phyloP scores from a whole-genome alignment of 768 basidiomycete genomes.

The Hygrophoropsis aurantiaca region DNA sequence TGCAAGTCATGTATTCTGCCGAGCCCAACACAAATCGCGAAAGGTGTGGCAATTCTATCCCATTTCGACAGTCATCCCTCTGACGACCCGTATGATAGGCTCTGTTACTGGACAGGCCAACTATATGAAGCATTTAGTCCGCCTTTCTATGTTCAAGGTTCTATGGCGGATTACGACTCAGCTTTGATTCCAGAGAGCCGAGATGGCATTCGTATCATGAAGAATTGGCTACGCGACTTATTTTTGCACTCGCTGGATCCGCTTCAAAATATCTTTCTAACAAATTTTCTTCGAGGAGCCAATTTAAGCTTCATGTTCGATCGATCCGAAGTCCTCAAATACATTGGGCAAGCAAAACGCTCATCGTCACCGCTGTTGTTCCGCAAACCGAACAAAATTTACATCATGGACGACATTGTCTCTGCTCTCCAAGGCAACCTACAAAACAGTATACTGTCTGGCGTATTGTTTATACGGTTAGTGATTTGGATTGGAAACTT shows the following conservation, averaged over 20 bases:
- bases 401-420: slow-evolving; percentile 34
- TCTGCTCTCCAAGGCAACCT: slow-evolving; percentile 25
- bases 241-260: slow-evolving; percentile 34
- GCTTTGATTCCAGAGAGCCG: slow-evolving; percentile 39
- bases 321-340: slow-evolving; percentile 26
- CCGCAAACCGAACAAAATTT: slow-evolving; percentile 13
- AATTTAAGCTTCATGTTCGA: slow-evolving; percentile 42
- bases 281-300: slow-evolving; percentile 36
- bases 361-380: slow-evolving; percentile 10
- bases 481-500: slow-evolving; percentile 15
- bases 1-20: slow-evolving; percentile 30
- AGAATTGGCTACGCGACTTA: slow-evolving; percentile 45
- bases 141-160: slow-evolving; percentile 45
- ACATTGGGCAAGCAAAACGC: slow-evolving; percentile 35
- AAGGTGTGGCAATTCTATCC: slow-evolving; percentile 3
- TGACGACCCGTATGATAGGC: background rate
- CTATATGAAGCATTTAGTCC: slow-evolving; percentile 55
- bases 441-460: slow-evolving; percentile 28
- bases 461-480: slow-evolving; percentile 42
- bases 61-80: background rate
- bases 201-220: slow-evolving; percentile 35
- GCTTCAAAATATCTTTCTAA: slow-evolving; percentile 33
- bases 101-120: slow-evolving; percentile 39
- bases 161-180: slow-evolving; percentile 33
- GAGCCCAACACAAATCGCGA: slow-evolving; percentile 1